Conservation (phyloP, 129 eudicot genomes). For the Rutidosis leptorrhynchoides region DNA sequence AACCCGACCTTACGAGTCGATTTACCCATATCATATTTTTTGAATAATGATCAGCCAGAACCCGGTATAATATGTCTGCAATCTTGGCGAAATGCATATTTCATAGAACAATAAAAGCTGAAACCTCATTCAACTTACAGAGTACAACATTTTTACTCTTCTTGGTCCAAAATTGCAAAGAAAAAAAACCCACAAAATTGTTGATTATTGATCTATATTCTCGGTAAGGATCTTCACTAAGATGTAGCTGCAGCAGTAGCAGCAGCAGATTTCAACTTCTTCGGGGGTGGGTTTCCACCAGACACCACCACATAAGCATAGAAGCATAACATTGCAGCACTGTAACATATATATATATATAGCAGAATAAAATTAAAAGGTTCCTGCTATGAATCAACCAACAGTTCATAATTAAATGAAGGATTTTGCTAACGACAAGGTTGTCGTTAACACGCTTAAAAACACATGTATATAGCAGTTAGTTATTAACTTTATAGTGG, state of each 20-base stretch:
- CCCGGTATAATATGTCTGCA: no score
- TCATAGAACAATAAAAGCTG: neutral
- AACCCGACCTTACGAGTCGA: no score
- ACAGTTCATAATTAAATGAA: neutral
- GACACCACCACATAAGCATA: slow-evolving; percentile 75
- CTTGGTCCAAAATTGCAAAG: neutral
- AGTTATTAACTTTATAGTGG: no score
- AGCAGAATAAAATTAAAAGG: neutral
- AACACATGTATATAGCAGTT: no score
- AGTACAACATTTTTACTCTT: neutral
- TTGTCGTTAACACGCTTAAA: no score
- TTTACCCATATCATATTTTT: no score
- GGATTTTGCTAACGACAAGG: no score
- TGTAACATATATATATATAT: neutral
- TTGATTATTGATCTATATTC: slow-evolving; percentile 5
- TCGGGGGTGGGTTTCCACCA: slow-evolving; percentile 96
- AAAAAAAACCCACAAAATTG: slow-evolving; percentile 14
- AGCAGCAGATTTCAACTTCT: slow-evolving; percentile 51
- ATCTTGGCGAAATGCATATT: neutral
- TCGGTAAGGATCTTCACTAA: neutral
- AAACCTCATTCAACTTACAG: neutral
- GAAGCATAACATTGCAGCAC: slow-evolving; percentile 83
- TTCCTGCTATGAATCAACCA: neutral
- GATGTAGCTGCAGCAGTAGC: slow-evolving; percentile 38
- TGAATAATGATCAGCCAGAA: no score